Conservation (phyloP, 192 early-diverging fungal genomes). For the Coemansia sp. region DNA sequence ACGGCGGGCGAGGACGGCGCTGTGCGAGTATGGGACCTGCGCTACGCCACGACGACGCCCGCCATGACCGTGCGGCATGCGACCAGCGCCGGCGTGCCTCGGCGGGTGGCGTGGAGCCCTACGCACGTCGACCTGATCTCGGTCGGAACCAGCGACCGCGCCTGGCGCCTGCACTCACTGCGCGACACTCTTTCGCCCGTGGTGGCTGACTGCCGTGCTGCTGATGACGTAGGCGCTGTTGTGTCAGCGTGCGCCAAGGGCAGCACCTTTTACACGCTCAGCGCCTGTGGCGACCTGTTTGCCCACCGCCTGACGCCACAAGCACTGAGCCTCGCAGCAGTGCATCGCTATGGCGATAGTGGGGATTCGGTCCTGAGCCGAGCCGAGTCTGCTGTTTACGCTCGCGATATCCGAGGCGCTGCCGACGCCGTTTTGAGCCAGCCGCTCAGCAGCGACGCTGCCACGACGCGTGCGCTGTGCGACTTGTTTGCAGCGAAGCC, state of each 20-base stretch:
- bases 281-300: conserved; percentile 52
- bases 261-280: conserved; percentile 42
- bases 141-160: conserved; percentile 60
- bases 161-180: conserved; percentile 61
- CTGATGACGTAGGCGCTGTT: conserved; percentile 47
- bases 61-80: conserved; percentile 31
- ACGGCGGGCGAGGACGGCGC: conserved; percentile 60
- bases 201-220: conserved; percentile 36
- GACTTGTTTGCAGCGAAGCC: conserved; percentile 52
- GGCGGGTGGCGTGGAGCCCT: conserved; percentile 65
- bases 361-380: background rate
- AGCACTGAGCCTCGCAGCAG: conserved; percentile 16
- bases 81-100: conserved; percentile 30
- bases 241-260: conserved; percentile 34
- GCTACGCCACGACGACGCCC: conserved; percentile 51
- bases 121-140: conserved; percentile 66
- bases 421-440: conserved; percentile 32
- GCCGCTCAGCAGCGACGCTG: background rate
- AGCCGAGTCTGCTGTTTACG: conserved; percentile 34
- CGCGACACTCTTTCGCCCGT: conserved; percentile 15
- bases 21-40: conserved; percentile 72
- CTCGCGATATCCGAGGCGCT: conserved; percentile 36
- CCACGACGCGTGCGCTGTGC: conserved; percentile 25
- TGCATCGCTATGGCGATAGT: conserved; percentile 8
- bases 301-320: conserved; percentile 34